A percentile compares a stretch with the other conserved stretches of the same genome.
Conservation (phyloP, 1,284 basidiomycete species). For the Sporisorium scitamineum region DNA sequence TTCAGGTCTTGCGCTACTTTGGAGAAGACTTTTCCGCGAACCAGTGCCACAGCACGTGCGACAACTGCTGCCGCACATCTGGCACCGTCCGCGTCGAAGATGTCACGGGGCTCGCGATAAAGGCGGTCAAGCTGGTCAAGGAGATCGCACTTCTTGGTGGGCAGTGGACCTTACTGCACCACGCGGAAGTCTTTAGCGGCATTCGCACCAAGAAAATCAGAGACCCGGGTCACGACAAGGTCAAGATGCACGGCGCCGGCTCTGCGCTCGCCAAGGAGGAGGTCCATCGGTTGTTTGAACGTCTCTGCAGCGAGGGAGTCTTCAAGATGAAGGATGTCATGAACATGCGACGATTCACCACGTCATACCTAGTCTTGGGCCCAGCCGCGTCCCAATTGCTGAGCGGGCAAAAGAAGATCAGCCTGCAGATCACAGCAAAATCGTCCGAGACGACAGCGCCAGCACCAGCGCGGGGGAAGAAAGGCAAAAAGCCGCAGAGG, state of each 20-base stretch:
- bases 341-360: slow-evolving; percentile 68
- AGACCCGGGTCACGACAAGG: slow-evolving; percentile 73
- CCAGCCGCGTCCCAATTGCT: slow-evolving; percentile 33
- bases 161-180: slow-evolving; percentile 72
- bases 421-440: slow-evolving; percentile 51
- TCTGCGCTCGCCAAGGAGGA: slow-evolving; percentile 73
- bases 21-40: slow-evolving; percentile 75
- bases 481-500: slow-evolving; percentile 14
- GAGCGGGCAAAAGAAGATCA: slow-evolving; percentile 44
- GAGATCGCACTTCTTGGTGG: slow-evolving; percentile 70
- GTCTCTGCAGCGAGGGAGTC: slow-evolving; percentile 72
- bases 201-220: slow-evolving; percentile 73
- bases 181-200: slow-evolving; percentile 76
- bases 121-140: slow-evolving; percentile 74
- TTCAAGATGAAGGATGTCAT: slow-evolving; percentile 68
- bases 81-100: slow-evolving; percentile 70
- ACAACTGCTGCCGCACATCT: slow-evolving; percentile 75
- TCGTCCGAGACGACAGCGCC: slow-evolving; percentile 22
- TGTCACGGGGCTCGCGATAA: slow-evolving; percentile 73
- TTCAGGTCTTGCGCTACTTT: slow-evolving; percentile 82
- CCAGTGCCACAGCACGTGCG: slow-evolving; percentile 77
- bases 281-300: slow-evolving; percentile 77
- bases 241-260: slow-evolving; percentile 75
- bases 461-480: slow-evolving; percentile 30
- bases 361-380: slow-evolving; percentile 66